Evolutionary conservation across 305 asterid genomes (phyloP).

Genomic region (Fraxinus greggii): DNA sequence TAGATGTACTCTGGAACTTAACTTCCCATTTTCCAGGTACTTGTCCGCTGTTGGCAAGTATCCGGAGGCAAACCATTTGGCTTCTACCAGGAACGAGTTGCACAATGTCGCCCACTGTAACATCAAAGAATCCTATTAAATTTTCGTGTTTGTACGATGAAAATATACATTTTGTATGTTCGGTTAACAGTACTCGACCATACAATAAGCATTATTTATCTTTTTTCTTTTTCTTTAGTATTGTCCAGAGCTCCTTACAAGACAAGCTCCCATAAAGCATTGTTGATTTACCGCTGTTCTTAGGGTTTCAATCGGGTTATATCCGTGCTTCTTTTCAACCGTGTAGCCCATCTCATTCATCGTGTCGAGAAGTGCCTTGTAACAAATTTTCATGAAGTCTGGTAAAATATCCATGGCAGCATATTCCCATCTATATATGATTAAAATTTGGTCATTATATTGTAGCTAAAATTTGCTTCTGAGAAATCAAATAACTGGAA

Average conservation of each 20-base stretch:
- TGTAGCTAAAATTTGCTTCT: neutral
- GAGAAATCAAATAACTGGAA: neutral
- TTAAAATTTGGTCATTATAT: neutral
- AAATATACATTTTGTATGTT: neutral
- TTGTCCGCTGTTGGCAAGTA: constrained; percentile 33
- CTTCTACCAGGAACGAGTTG: constrained; percentile 48
- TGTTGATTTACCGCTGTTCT: constrained; percentile 29
- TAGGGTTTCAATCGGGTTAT: constrained; percentile 37
- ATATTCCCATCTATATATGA: constrained; percentile 53
- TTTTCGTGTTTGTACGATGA: neutral
- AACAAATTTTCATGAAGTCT: constrained; percentile 50
- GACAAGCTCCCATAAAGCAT: neutral
- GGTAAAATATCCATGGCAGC: constrained; percentile 38
- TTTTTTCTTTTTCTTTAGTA: neutral
- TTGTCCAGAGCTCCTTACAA: neutral
- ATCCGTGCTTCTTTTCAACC: constrained; percentile 33
- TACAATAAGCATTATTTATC: neutral
- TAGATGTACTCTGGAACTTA: constrained; percentile 49
- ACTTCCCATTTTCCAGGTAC: constrained; percentile 46
- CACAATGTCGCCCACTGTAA: constrained; percentile 51
- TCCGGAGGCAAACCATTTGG: constrained; percentile 42
- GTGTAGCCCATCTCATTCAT: constrained; percentile 33
- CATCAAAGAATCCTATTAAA: neutral
- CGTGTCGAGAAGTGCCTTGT: constrained; percentile 42
- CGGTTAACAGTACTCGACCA: neutral